Percentiles rank a stretch among this genome's conserved stretches.
phyloP scores from a whole-genome alignment of 139 green algal species.

The Parachlorella kessleri region DNA sequence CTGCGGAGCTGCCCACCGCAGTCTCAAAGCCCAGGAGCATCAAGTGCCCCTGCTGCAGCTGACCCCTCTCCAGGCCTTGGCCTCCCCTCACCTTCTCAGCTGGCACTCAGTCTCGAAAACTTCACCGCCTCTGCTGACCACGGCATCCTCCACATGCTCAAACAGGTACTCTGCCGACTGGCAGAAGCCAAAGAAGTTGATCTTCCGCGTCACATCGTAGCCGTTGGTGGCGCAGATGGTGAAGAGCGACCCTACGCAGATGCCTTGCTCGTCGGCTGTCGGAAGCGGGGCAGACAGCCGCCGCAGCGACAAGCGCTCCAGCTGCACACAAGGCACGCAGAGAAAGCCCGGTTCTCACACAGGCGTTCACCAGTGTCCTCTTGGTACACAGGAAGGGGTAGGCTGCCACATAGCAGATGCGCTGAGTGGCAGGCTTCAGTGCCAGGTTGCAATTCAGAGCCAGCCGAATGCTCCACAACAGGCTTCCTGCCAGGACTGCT shows the following conservation, averaged over 20 bases:
- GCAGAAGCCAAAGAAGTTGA: slow-evolving; percentile 80
- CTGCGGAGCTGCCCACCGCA: too few species aligned
- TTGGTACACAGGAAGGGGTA: too few species aligned
- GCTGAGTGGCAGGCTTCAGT: too few species aligned
- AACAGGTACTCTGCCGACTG: slow-evolving; percentile 56
- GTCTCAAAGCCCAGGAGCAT: too few species aligned
- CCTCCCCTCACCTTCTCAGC: slow-evolving; percentile 43
- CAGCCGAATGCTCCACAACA: too few species aligned
- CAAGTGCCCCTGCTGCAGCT: too few species aligned
- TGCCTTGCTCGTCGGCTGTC: slow-evolving; percentile 63
- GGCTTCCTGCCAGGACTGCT: too few species aligned
- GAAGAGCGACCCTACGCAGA: slow-evolving; percentile 80
- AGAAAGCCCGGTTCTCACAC: too few species aligned
- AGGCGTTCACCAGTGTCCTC: too few species aligned
- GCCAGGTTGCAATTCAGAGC: too few species aligned
- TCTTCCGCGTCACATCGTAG: slow-evolving; percentile 48
- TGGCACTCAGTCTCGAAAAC: slow-evolving; percentile 54
- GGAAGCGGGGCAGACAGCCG: slow-evolving; percentile 37
- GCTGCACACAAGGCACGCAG: neutral
- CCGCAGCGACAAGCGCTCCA: neutral
- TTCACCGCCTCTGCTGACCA: slow-evolving; percentile 47
- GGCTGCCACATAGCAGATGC: too few species aligned
- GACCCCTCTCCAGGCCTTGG: too few species aligned
- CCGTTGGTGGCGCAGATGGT: slow-evolving; percentile 75
- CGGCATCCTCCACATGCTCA: slow-evolving; percentile 44